These are phyloP conservation scores for Iberis amara DNA, from an alignment of 441 rosid genomes.

Conservation along the genomic window DNA sequence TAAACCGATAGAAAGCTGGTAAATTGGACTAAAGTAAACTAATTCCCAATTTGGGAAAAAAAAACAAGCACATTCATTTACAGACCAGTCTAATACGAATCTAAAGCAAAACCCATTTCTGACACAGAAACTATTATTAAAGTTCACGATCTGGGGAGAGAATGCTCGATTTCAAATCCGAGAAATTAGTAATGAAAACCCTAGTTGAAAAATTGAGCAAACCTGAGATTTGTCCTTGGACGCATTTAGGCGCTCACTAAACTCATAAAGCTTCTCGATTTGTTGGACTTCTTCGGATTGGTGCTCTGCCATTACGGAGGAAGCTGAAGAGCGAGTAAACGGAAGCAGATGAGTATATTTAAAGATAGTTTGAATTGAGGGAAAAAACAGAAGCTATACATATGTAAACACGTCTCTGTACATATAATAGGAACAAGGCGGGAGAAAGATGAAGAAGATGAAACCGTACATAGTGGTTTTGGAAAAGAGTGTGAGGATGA, in stretches of 20 bases:
- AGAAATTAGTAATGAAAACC: conserved; percentile 19
- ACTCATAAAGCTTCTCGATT: conserved; percentile 94
- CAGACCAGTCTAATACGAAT: not conserved
- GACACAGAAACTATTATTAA: too few relatives aligned
- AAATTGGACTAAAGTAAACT: not conserved
- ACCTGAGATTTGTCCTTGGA: conserved; percentile 96
- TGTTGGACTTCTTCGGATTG: conserved; percentile 56
- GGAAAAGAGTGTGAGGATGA: conserved; percentile 2
- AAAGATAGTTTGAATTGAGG: conserved; percentile 12
- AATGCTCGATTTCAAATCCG: too few relatives aligned
- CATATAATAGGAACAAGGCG: conserved; percentile 1
- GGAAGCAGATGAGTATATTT: conserved; percentile 22
- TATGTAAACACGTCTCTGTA: not conserved
- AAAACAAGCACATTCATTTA: too few relatives aligned
- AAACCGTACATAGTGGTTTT: conserved; percentile 20
- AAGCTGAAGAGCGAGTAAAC: conserved; percentile 31
- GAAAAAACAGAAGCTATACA: conserved; percentile 11
- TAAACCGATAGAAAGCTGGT: too few relatives aligned
- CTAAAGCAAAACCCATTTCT: not conserved
- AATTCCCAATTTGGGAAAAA: not conserved
- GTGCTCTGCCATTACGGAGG: conserved; percentile 47
- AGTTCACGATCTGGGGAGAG: too few relatives aligned
- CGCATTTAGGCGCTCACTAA: conserved; percentile 85
- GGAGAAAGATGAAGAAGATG: conserved; percentile 19
- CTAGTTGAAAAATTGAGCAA: conserved; percentile 21